Evolutionary conservation across 2,329 filamentous ascomycete genomes (phyloP), one percentile per base, ranked within the genome.

Genomic region (Pleurostoma richardsiae): DNA sequence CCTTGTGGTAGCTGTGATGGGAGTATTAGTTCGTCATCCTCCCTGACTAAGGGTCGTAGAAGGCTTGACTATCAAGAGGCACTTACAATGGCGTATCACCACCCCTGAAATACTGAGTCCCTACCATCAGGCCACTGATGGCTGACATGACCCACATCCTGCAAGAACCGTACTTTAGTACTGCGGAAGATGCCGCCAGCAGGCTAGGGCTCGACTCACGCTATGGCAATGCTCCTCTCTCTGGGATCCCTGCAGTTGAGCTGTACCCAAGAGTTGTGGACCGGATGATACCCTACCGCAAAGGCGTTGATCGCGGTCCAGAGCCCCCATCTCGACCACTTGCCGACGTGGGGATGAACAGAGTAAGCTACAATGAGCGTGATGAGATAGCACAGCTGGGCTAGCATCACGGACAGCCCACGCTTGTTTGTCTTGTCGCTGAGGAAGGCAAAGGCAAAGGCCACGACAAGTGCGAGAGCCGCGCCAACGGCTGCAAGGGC

Each of bases 261-360:
- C 54, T 77, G 72, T 19, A 75, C 60, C 74, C 74, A 79, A 0
- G 71, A 67, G 56, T 78, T 79, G 46, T 77, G 73, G 1, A 74
- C 65, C 0, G 74, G 74, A 55, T 79, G 75, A 50, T 78, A 79
- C 0, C 74, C 71, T 6, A 78, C 75, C 0, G 74, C 72, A 36
- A 78, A 68, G 2, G 61, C 61, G 55, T 79, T 78, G 3, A 77
- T 65, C 0, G 64, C 62, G 3, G 75, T 79, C 75, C 74, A 78
- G 5, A 79, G 57, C 0, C 66, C 73, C 62, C 71, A 76, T 8
- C 67, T 66, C 6, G 65, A 66, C 75, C 76, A 79, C 50, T 65
- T 70, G 0, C 69, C 68, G 0, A 72, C 68, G 41, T 67, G 61
- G 0, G 69, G 64, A 44, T 77, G 71, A 0, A 70, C 54, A 4